Evolutionary conservation across 2,329 filamentous ascomycete genomes (phyloP), one percentile per base, ranked within the genome.

Genomic region (Fusarium incarnatum): DNA sequence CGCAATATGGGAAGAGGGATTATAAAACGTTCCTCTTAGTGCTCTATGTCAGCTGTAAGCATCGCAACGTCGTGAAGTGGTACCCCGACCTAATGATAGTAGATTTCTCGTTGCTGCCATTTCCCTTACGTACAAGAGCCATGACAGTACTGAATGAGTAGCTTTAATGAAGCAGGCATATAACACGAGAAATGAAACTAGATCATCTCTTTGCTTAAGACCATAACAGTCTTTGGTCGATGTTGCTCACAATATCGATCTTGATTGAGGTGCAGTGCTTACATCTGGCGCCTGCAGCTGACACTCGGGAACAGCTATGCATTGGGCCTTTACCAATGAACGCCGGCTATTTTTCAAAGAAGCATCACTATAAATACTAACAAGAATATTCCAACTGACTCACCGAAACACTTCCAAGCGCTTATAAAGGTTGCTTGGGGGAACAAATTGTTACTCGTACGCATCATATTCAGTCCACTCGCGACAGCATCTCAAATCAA

Each of bases 271-370:
- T 18, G 32, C 49, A 56, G 45, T 56, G 58, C 46, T 68, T 56
- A 47, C 52, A 71, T 20, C 67, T 54, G 55, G 34, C 20, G 48
- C 44, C 50, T 52, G 30, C 44, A 40, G 47, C 63, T 66, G 55
- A 47, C 44, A 41, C 30, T n/a, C 28, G n/a, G n/a, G 16, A 53
- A 42, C 23, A 27, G 34, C 13, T 42, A 42, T 42, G n/a, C n/a
- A 34, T 37, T 50, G 18, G 22, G 22, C 16, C 18, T n/a, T 8
- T n/a, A 18, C 48, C 16, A 23, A 37, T 32, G 16, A 37, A 20
- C 16, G 23, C 12, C 23, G 18, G n/a, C 23, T 28, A n/a, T n/a
- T 37, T n/a, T 37, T 37, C n/a, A 53, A 22, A 20, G n/a, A 12
- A 20, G 13, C 7, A 11, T 50, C n/a, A 8, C n/a, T 16, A 40